Evolutionary conservation across 2,329 filamentous ascomycete species (phyloP), one percentile per base, ranked within the genome.

Genomic region (Lecanicillium sp.): DNA sequence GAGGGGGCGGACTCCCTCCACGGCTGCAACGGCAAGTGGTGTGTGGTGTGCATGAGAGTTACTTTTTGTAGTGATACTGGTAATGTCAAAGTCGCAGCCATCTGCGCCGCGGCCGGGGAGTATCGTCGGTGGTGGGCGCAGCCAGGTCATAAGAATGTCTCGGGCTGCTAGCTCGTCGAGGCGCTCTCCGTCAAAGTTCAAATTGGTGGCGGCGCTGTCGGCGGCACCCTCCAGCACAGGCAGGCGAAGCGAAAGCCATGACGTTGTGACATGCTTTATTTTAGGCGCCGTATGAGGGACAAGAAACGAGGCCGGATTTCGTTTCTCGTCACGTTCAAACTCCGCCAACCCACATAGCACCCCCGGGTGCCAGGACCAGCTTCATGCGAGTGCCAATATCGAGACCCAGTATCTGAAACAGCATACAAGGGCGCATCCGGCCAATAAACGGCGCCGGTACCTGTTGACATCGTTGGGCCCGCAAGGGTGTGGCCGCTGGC

Each of bases 401-500:
- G 45, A 19, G 37, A 19, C 15, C 45, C 45, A 27, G 37, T 17
- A 41, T 36, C 37, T 36, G 37, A 47, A 48, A 48, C 45, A 21
- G 12, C 35, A 39, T 12, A 24, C 35, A 27, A 21, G 29, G 29
- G 29, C 15, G 29, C 11, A 40, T 47, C 32, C 23, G 30, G 30
- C 44, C 44, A 47, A 47, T 47, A 35, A 37, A 41, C 35, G 27
- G 27, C 10, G 19, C 23, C 37, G 37, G 45, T 42, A 27, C 45
- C 45, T 48, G 42, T 33, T 41, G 27, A 23, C 36, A 38, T 46
- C 37, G 23, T 23, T n/a, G n/a, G 38, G 29, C 23, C 37, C 29
- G 36, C 44, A 47, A 29, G 45, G 45, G 30, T 47, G 44, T 41
- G 36, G 44, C 37, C 43, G 44, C 20, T 40, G 30, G n/a, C n/a